phyloP scores from a whole-genome alignment of 106 monocot species.

The Ottelia alismoides region DNA sequence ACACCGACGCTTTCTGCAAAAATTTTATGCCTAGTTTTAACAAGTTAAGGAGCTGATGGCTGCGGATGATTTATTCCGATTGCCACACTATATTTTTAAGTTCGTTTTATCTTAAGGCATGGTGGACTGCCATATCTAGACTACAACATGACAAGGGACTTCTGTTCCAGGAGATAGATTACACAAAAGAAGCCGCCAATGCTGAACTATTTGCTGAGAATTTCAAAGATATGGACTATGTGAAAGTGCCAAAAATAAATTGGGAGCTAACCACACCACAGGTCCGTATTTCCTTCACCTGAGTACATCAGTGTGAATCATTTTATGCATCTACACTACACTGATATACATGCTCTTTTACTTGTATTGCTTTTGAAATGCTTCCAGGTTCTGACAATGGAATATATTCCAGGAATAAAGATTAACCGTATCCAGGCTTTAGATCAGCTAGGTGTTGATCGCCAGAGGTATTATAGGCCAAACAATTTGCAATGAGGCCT shows the following conservation, averaged over 20 bases:
- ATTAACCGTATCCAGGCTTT: slow-evolving; percentile 94
- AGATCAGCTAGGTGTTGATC: slow-evolving; percentile 95
- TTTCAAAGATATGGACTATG: slow-evolving; percentile 89
- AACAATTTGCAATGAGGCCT: too few species aligned
- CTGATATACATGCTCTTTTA: neutral
- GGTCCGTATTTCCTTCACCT: slow-evolving; percentile 33
- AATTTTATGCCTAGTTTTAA: too few species aligned
- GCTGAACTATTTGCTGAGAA: slow-evolving; percentile 87
- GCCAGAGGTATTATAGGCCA: too few species aligned
- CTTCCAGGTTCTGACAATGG: slow-evolving; percentile 92
- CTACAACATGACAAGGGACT: too few species aligned
- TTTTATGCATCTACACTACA: too few species aligned
- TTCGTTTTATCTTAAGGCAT: too few species aligned
- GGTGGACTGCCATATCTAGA: too few species aligned
- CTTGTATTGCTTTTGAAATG: neutral
- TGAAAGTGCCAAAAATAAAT: slow-evolving; percentile 83
- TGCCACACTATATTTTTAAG: too few species aligned
- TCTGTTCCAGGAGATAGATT: slow-evolving; percentile 96
- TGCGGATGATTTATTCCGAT: too few species aligned
- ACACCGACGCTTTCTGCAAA: too few species aligned
- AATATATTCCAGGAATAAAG: slow-evolving; percentile 98
- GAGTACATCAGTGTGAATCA: neutral
- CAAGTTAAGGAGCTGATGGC: too few species aligned
- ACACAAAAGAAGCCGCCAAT: slow-evolving; percentile 93
- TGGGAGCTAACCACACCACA: slow-evolving; percentile 97